These are phyloP conservation scores for Lipomyces spencermartinsiae DNA, from an alignment of 805 yeast species.

Conservation along the genomic window DNA sequence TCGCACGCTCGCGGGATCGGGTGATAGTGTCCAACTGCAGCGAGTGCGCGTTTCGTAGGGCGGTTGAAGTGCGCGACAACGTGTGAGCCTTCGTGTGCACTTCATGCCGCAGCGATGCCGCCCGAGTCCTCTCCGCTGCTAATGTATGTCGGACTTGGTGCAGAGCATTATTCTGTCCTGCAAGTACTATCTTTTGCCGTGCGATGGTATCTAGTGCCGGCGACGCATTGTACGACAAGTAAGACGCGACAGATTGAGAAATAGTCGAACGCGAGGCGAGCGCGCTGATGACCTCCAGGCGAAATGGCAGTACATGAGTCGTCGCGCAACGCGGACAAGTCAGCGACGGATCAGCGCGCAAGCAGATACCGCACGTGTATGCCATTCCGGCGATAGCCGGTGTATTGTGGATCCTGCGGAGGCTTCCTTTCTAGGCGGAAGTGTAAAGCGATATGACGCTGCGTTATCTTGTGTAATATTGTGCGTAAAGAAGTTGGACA, in stretches of 20 bases:
- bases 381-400: not conserved
- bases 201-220: not conserved
- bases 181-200: conserved; percentile 3
- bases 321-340: conserved; percentile 31
- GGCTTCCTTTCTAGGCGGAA: not conserved
- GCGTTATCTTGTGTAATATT: not conserved
- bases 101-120: conserved; percentile 3
- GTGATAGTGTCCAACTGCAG: conserved; percentile 21
- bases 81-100: conserved; percentile 9
- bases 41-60: conserved; percentile 31
- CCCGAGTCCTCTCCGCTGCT: not conserved
- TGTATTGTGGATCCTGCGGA: not conserved
- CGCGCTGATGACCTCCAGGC: conserved; percentile 18
- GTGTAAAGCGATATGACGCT: not conserved
- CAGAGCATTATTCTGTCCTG: not conserved
- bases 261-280: conserved; percentile 11
- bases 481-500: not conserved
- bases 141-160: not conserved
- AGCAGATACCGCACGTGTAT: conserved; percentile 25
- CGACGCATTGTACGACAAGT: not conserved
- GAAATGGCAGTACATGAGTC: conserved; percentile 18
- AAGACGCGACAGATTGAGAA: not conserved
- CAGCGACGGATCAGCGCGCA: conserved; percentile 25
- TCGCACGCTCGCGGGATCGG: conserved; percentile 19
- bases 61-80: conserved; percentile 21